Conservation (phyloP, 805 yeast species). For the Ogataea minuta region DNA sequence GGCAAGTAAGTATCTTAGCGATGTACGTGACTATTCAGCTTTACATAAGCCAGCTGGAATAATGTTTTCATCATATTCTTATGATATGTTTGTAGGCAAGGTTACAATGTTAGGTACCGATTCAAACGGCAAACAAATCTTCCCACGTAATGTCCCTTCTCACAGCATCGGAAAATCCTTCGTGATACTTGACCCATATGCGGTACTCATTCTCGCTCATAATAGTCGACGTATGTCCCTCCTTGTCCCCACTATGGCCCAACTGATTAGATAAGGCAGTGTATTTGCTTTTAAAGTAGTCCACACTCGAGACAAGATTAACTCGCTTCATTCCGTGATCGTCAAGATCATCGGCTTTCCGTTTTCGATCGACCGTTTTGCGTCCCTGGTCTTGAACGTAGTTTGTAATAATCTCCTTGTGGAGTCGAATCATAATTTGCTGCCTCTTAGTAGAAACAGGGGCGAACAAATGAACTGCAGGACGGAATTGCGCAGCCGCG, state of each 20-base stretch:
- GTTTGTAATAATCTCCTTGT: slow-evolving; percentile 16
- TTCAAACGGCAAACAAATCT: slow-evolving; percentile 46
- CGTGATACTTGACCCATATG: slow-evolving; percentile 88
- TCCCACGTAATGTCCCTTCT: slow-evolving; percentile 78
- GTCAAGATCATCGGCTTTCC: slow-evolving; percentile 1
- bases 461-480: slow-evolving; percentile 15
- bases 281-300: slow-evolving; percentile 46
- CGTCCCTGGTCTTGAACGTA: slow-evolving; percentile 12
- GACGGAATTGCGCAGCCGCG: slow-evolving; percentile 12
- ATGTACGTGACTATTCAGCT: too few species aligned
- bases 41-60: background rate
- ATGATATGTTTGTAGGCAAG: too few species aligned
- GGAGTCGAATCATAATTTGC: slow-evolving; percentile 15
- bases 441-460: slow-evolving; percentile 7
- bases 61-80: too few species aligned
- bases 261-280: slow-evolving; percentile 16
- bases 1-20: too few species aligned
- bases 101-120: background rate
- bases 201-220: slow-evolving; percentile 33
- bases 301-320: slow-evolving; percentile 28
- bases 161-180: slow-evolving; percentile 91
- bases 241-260: slow-evolving; percentile 15
- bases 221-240: slow-evolving; percentile 13
- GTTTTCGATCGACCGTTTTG: slow-evolving; percentile 7
- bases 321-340: slow-evolving; percentile 18